Evolutionary conservation across 768 basidiomycete genomes (phyloP).

Genomic region (Mycena belliarum): DNA sequence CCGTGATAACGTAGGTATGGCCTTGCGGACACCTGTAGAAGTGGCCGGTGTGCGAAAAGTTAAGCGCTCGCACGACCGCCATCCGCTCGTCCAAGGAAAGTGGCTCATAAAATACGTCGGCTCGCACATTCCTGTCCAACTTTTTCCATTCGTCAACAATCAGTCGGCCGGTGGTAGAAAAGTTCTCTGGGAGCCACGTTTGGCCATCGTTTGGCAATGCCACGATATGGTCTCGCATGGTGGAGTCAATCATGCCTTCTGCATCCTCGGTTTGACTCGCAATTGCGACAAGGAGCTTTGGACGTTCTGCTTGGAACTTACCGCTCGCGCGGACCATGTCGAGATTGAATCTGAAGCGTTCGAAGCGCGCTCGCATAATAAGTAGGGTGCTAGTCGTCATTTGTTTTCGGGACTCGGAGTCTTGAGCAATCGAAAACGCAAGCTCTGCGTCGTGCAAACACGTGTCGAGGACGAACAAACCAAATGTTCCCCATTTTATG

Average conservation of each 20-base stretch:
- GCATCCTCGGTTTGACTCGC: slow-evolving; percentile 6
- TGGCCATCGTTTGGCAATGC: slow-evolving; percentile 28
- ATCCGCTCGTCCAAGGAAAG: slow-evolving; percentile 56
- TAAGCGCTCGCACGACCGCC: slow-evolving; percentile 49
- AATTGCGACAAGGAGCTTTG: slow-evolving; percentile 23
- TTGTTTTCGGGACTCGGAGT: slow-evolving; percentile 56
- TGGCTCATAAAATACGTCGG: slow-evolving; percentile 49
- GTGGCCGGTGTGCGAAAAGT: slow-evolving; percentile 46
- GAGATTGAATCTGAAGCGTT: slow-evolving; percentile 51
- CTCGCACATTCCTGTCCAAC: slow-evolving; percentile 39
- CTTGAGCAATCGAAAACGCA: slow-evolving; percentile 46
- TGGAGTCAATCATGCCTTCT: slow-evolving; percentile 10
- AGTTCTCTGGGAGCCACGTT: slow-evolving; percentile 48
- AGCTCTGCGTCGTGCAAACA: slow-evolving; percentile 48
- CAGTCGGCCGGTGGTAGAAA: slow-evolving; percentile 32
- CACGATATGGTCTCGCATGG: slow-evolving; percentile 20
- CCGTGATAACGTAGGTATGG: slow-evolving; percentile 59
- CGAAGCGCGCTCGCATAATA: slow-evolving; percentile 46
- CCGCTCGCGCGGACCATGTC: slow-evolving; percentile 33
- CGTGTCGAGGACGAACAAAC: slow-evolving; percentile 45
- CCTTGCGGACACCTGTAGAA: slow-evolving; percentile 59
- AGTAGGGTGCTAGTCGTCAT: slow-evolving; percentile 46
- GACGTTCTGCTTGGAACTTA: slow-evolving; percentile 25
- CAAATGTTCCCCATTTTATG: slow-evolving; percentile 48
- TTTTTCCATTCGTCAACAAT: slow-evolving; percentile 51